Percentiles rank a stretch among this genome's conserved stretches.
phyloP scores from a whole-genome alignment of 2,329 filamentous ascomycete genomes.

The Rhexocercosporidium sp. region DNA sequence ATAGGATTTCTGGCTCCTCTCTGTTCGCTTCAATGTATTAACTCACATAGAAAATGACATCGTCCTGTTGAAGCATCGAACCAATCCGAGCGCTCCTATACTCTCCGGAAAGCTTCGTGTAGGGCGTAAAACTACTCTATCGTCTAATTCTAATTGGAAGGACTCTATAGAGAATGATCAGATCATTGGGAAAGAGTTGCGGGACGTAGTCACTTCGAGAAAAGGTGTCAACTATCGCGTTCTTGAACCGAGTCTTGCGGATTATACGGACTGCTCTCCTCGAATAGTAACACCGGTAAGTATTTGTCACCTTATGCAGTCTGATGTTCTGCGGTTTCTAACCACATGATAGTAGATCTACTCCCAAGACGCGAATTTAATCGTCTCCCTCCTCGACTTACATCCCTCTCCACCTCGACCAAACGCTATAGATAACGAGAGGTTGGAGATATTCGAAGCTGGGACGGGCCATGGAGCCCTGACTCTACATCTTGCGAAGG shows the following conservation, averaged over 20 bases:
- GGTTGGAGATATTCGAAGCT: constrained; percentile 79
- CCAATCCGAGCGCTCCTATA: constrained; percentile 28
- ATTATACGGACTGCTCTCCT: constrained; percentile 72
- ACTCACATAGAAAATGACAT: constrained; percentile 39
- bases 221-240: constrained; percentile 45
- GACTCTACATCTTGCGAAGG: constrained; percentile 75
- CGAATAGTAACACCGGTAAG: constrained; percentile 77
- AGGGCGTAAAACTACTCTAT: constrained; percentile 43
- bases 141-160: neutral
- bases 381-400: constrained; percentile 78
- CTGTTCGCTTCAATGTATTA: neutral
- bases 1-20: neutral
- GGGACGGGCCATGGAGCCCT: constrained; percentile 85
- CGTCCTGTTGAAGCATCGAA: constrained; percentile 37
- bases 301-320: constrained; percentile 6
- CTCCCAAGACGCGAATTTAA: constrained; percentile 74
- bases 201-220: constrained; percentile 29
- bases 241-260: constrained; percentile 70
- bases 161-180: constrained; percentile 46
- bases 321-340: neutral
- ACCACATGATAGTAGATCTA: constrained; percentile 62
- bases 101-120: constrained; percentile 49
- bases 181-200: constrained; percentile 39
- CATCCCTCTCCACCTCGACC: constrained; percentile 73
- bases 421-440: constrained; percentile 49